phyloP scores from a whole-genome alignment of 1,284 basidiomycete genomes.

The Trametes hirsuta region DNA sequence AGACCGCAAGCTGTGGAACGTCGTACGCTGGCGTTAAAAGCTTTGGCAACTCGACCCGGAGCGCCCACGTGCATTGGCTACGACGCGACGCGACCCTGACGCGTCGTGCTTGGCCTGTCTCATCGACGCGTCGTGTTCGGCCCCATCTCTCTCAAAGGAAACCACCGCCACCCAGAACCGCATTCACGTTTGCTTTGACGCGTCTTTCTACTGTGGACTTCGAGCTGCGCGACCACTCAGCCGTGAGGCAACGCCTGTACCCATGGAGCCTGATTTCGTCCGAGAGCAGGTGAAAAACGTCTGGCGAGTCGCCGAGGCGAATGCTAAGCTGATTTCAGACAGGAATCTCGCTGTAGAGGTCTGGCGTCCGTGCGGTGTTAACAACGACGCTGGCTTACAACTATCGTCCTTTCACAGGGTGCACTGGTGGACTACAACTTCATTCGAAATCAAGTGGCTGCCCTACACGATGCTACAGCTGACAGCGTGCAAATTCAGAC shows the following conservation, averaged over 20 bases:
- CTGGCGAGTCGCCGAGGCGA: conserved; percentile 10
- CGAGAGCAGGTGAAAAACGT: conserved; percentile 12
- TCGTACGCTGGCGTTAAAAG: too few relatives aligned
- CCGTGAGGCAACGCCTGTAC: neutral
- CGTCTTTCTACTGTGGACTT: neutral
- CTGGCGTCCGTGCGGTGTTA: neutral
- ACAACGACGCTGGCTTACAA: neutral
- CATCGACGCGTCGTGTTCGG: too few relatives aligned
- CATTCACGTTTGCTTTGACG: neutral
- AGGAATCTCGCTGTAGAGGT: conserved; percentile 12
- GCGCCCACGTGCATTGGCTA: too few relatives aligned
- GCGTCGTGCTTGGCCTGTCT: too few relatives aligned
- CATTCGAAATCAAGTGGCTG: conserved; percentile 8
- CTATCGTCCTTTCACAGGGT: neutral
- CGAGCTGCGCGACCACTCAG: too few relatives aligned
- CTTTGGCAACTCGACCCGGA: too few relatives aligned
- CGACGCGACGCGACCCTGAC: too few relatives aligned
- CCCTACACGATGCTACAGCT: conserved; percentile 9
- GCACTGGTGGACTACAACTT: conserved; percentile 9
- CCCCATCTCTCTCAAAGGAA: too few relatives aligned
- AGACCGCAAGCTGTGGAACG: too few relatives aligned
- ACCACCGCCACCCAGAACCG: too few relatives aligned
- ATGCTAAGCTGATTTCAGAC: conserved; percentile 8
- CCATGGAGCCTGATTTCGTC: conserved; percentile 19
- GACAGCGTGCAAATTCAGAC: conserved; percentile 11